A percentile compares a stretch with the other conserved stretches of the same genome.
These are phyloP conservation scores for Mrakia frigida DNA, from an alignment of 768 basidiomycete species.

Conservation along the genomic window DNA sequence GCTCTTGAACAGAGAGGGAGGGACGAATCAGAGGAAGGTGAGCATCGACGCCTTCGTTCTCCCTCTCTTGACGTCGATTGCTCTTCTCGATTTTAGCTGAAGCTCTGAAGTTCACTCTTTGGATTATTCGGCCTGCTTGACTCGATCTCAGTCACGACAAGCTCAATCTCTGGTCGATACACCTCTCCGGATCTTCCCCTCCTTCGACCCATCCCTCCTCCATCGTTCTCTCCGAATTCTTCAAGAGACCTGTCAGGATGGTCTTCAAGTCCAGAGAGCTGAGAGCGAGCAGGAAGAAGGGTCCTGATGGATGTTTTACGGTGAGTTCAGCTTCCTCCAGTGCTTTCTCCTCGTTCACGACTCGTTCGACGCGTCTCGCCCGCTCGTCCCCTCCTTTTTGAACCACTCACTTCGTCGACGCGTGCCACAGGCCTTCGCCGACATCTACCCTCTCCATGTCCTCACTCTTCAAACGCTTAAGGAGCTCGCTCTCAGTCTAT, in stretches of 20 bases:
- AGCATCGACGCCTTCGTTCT: neutral
- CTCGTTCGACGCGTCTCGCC: neutral
- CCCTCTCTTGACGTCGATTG: neutral
- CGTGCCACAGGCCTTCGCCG: neutral
- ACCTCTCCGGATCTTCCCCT: slow-evolving; percentile 20
- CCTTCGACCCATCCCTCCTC: slow-evolving; percentile 12
- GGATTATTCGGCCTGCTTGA: no score
- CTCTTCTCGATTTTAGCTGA: no score
- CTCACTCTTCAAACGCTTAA: neutral
- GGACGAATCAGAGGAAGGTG: neutral
- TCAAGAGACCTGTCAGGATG: slow-evolving; percentile 15
- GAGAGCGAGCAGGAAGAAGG: slow-evolving; percentile 16
- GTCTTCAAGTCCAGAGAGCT: neutral
- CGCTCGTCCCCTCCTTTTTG: neutral
- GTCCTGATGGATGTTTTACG: neutral
- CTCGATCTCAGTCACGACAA: neutral
- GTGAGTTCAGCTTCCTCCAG: neutral
- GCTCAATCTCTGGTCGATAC: slow-evolving; percentile 22
- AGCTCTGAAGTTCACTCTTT: no score
- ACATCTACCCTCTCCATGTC: slow-evolving; percentile 10
- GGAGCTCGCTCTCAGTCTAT: neutral
- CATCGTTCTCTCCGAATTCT: slow-evolving; percentile 13
- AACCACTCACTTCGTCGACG: no score
- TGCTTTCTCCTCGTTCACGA: no score
- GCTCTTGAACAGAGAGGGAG: no score